Evolutionary conservation across 306 rosid species (phyloP), one percentile per base, ranked within the genome.

Genomic region (Echinosophora koreensis): DNA sequence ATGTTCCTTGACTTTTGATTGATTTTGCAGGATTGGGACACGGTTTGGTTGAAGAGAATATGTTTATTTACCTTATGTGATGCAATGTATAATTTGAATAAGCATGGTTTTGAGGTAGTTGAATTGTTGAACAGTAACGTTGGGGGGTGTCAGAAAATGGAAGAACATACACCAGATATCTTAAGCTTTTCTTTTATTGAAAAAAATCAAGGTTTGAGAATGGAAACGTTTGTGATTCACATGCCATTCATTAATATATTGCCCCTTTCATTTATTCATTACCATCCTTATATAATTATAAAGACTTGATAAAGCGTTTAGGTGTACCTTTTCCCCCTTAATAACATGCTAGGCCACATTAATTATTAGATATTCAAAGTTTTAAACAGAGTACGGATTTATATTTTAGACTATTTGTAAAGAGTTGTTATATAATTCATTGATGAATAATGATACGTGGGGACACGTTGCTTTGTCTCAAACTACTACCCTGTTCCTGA

Each of bases 61-160:
- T n/a, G 14, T 71, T 14, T 65, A 3, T 70, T 66, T 55, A 61
- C 47, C 50, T 10, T 39, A 7, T 12, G 42, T 61, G 6, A 64
- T 76, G 18, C 32, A 61, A 47, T 76, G 41, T 71, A 54, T 2
- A 62, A 51, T 58, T 66, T 66, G 46, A 51, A 55, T 50, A 77
- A 37, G 28, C 28, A 57, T 73, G 47, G 54, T 27, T 55, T 71
- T 59, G 62, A 66, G 67, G 60, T 73, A 65, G 82, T 78, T 22
- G 22, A 22, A 22, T 22, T 77, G 13, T 22, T 77, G 13, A 44
- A 62, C 13, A 62, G 30, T 9, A 15, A 2, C 44, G 69, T 35
- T 66, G 76, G 47, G 66, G 8, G 39, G 73, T 56, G 15, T 42
- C 38, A 63, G 28, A 38, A 41, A 34, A 22, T 14, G 34, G 16